Evolutionary conservation across 805 yeast species (phyloP).

Genomic region (Spathaspora boniae): DNA sequence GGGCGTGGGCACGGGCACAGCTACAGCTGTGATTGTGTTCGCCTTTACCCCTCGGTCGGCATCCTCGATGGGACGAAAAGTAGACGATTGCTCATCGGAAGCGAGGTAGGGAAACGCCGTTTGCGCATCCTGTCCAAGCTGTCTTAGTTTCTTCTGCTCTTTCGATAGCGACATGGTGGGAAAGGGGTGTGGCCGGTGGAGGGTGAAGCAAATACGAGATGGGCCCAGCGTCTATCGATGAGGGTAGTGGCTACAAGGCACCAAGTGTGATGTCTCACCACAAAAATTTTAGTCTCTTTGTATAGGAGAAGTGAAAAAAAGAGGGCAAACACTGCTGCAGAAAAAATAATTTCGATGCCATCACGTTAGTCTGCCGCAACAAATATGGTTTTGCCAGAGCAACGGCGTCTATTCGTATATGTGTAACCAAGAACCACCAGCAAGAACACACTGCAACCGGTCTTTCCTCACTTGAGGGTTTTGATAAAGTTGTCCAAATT

Average conservation of each 20-base stretch:
- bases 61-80: constrained; percentile 39
- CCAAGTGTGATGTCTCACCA: too few species aligned
- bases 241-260: too few species aligned
- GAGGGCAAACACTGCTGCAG: too few species aligned
- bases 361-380: too few species aligned
- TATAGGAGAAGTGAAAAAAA: too few species aligned
- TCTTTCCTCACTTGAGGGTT: constrained; percentile 53
- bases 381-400: too few species aligned
- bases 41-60: constrained; percentile 13
- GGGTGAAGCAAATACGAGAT: constrained; percentile 1
- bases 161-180: background rate
- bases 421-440: too few species aligned
- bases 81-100: constrained; percentile 68
- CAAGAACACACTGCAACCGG: too few species aligned
- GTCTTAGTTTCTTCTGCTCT: constrained; percentile 12
- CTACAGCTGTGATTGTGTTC: constrained; percentile 3
- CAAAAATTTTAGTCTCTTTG: too few species aligned
- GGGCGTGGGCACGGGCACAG: constrained; percentile 1
- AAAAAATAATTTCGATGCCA: too few species aligned
- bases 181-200: background rate
- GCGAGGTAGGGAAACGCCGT: constrained; percentile 61
- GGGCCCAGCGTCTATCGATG: too few species aligned
- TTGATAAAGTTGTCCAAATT: constrained; percentile 90
- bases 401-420: too few species aligned
- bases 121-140: constrained; percentile 50